These are phyloP conservation scores for Mycena citricolor DNA, from an alignment of 1,284 basidiomycete genomes.

Conservation along the genomic window DNA sequence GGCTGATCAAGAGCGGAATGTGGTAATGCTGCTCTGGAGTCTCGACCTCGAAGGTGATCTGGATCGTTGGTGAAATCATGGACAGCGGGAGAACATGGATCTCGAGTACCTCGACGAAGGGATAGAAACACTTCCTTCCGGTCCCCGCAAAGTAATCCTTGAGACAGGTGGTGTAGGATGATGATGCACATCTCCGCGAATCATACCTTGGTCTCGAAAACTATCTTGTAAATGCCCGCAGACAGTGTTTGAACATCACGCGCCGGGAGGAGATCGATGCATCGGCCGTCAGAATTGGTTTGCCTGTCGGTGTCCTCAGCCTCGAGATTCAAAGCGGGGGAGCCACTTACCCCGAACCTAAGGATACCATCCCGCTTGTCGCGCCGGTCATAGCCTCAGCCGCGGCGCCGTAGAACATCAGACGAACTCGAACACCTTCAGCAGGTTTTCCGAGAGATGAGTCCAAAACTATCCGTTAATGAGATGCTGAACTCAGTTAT, in stretches of 20 bases:
- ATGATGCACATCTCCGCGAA: not conserved
- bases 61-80: not conserved
- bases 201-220: constrained; percentile 70
- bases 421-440: constrained; percentile 57
- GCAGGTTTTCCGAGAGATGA: constrained; percentile 83
- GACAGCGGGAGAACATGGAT: not conserved
- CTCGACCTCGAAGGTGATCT: constrained; percentile 77
- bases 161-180: not conserved
- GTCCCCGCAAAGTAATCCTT: constrained; percentile 70
- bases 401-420: constrained; percentile 49
- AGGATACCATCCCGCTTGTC: constrained; percentile 48
- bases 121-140: constrained; percentile 77
- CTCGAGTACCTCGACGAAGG: constrained; percentile 75
- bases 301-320: constrained; percentile 15
- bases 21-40: constrained; percentile 83
- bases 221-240: constrained; percentile 76
- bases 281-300: constrained; percentile 85
- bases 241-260: constrained; percentile 42
- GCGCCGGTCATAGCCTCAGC: no score
- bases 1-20: constrained; percentile 88
- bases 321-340: not conserved
- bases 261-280: constrained; percentile 64
- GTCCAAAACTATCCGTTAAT: constrained; percentile 68
- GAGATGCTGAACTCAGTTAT: not conserved
- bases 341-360: constrained; percentile 55